phyloP scores from a whole-genome alignment of 2,329 filamentous ascomycete genomes.

The Phyllosticta paracitricarpa region DNA sequence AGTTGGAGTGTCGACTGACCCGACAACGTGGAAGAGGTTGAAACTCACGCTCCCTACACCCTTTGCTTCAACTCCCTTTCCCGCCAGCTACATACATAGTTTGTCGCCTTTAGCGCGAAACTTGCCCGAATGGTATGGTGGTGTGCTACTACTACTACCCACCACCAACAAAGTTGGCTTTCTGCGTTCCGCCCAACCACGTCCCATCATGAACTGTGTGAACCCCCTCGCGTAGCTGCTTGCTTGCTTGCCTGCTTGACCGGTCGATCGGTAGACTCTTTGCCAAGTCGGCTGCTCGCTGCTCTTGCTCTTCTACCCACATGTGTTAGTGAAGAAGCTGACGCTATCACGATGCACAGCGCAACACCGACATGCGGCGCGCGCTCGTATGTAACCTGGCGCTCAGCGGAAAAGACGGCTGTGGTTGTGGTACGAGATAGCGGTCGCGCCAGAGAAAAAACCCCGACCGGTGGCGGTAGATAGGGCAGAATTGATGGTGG shows the following conservation, averaged over 20 bases:
- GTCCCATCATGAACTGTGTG: background rate
- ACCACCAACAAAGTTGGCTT: background rate
- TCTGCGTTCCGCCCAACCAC: background rate
- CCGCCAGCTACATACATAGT: no score
- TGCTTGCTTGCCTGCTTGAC: background rate
- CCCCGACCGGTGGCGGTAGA: background rate
- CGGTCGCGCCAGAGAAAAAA: background rate
- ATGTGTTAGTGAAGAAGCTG: background rate
- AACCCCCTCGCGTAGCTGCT: background rate
- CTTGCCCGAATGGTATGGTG: background rate
- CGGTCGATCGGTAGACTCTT: background rate
- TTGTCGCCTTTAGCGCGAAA: background rate
- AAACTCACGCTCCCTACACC: background rate
- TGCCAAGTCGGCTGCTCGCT: background rate
- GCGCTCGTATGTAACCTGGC: background rate
- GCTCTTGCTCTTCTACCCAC: background rate
- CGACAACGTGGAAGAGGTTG: background rate
- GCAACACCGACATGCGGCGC: background rate
- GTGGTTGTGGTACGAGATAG: background rate
- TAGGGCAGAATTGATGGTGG: background rate
- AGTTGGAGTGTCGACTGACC: background rate
- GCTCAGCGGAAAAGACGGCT: background rate
- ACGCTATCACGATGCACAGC: background rate
- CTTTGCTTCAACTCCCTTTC: background rate
- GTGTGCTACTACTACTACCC: no score